phyloP scores from a whole-genome alignment of 2,329 filamentous ascomycete genomes.

The Lecanicillium sp. region DNA sequence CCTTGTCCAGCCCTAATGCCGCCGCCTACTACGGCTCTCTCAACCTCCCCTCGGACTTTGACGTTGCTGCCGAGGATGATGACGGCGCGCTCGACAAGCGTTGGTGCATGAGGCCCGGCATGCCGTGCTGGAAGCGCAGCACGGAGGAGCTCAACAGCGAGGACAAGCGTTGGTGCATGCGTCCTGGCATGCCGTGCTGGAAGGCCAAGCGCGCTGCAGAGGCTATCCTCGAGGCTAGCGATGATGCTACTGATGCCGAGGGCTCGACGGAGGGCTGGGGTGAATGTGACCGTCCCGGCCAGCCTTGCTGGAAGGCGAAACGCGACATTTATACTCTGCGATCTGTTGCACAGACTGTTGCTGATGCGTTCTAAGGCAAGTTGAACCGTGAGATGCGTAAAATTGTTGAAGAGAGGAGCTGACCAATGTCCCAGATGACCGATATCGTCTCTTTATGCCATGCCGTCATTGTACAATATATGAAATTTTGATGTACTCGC shows the following conservation, averaged over 20 bases:
- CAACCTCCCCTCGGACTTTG: slow-evolving; percentile 19
- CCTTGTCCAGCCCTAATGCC: slow-evolving; percentile 21
- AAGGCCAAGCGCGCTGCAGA: slow-evolving; percentile 31
- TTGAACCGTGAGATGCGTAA: slow-evolving; percentile 1
- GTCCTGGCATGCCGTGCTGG: slow-evolving; percentile 31
- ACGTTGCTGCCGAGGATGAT: slow-evolving; percentile 18
- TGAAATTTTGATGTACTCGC: neutral
- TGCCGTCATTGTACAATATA: neutral
- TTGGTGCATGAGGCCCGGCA: slow-evolving; percentile 21
- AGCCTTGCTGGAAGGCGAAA: slow-evolving; percentile 30
- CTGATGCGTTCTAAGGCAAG: slow-evolving; percentile 16
- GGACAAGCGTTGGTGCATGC: slow-evolving; percentile 25
- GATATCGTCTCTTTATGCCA: too few relatives aligned
- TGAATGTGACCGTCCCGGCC: slow-evolving; percentile 20
- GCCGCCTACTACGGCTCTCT: slow-evolving; percentile 24
- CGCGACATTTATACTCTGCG: slow-evolving; percentile 21
- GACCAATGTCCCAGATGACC: too few relatives aligned
- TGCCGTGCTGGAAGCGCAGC: slow-evolving; percentile 29
- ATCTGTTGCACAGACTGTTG: slow-evolving; percentile 18
- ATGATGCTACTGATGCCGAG: slow-evolving; percentile 18
- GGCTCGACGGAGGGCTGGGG: slow-evolving; percentile 17
- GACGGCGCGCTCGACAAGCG: slow-evolving; percentile 7
- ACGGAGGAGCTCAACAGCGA: slow-evolving; percentile 18
- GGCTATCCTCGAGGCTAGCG: slow-evolving; percentile 22
- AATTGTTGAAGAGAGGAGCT: too few relatives aligned